Conservation (phyloP, 805 yeast species). For the Starmerella lactis-condensi region DNA sequence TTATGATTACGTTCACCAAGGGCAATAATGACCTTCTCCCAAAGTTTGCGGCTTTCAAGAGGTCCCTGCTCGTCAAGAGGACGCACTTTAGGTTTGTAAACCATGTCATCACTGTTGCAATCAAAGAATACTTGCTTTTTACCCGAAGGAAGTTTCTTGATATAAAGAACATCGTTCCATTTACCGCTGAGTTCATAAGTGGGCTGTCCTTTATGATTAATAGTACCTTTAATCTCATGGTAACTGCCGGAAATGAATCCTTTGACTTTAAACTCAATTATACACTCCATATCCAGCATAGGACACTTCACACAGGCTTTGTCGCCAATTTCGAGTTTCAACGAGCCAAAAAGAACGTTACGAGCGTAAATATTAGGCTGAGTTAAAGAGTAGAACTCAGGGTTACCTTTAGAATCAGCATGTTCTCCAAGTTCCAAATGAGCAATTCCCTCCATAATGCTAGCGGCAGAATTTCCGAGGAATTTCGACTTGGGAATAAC, state of each 20-base stretch:
- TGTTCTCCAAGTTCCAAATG: conserved; percentile 38
- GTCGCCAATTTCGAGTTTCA: conserved; percentile 84
- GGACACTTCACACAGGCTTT: conserved; percentile 61
- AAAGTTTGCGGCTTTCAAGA: conserved; percentile 61
- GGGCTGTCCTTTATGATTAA: conserved; percentile 39
- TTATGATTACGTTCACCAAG: conserved; percentile 62
- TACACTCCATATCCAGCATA: conserved; percentile 41
- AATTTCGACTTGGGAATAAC: conserved; percentile 75
- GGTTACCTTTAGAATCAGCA: conserved; percentile 24
- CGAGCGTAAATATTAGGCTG: conserved; percentile 94
- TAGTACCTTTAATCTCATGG: conserved; percentile 65
- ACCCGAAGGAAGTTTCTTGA: conserved; percentile 35
- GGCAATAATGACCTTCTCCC: conserved; percentile 71
- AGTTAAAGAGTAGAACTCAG: conserved; percentile 65
- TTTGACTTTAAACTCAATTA: conserved; percentile 84
- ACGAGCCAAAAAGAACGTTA: conserved; percentile 77
- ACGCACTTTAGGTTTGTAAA: conserved; percentile 46
- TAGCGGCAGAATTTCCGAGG: conserved; percentile 90
- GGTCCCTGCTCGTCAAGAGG: conserved; percentile 64
- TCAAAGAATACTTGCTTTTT: conserved; percentile 36
- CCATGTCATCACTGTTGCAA: conserved; percentile 27
- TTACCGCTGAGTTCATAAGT: conserved; percentile 63
- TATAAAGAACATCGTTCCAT: conserved; percentile 76
- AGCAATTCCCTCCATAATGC: conserved; percentile 86
- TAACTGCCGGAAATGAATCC: conserved; percentile 87